Evolutionary conservation across 1,284 basidiomycete genomes (phyloP).

Genomic region (Marasmius oreades): DNA sequence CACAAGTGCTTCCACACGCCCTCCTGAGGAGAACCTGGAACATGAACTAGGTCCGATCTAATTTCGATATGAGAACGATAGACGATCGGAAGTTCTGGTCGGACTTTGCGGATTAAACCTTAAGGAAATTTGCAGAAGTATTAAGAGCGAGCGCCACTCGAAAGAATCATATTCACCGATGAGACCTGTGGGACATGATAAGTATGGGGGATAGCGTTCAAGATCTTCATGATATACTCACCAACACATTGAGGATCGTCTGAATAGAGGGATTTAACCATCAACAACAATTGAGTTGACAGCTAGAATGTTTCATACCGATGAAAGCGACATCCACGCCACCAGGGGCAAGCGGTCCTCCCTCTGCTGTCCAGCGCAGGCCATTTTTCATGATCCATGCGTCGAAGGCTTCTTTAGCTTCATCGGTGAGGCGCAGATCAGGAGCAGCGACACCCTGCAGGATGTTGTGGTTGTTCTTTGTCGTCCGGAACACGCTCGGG

Average conservation of each 20-base stretch:
- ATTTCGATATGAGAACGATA: constrained; percentile 93
- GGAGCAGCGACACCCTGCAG: constrained; percentile 81
- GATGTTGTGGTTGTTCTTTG: constrained; percentile 91
- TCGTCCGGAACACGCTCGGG: constrained; percentile 83
- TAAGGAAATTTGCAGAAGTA: constrained; percentile 74
- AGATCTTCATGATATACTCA: background rate
- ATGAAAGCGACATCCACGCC: constrained; percentile 85
- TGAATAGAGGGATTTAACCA: constrained; percentile 22
- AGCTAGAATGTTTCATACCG: constrained; percentile 38
- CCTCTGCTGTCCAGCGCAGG: constrained; percentile 76
- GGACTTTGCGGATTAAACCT: constrained; percentile 78
- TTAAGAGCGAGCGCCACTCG: no score
- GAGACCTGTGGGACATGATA: background rate
- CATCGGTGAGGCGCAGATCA: constrained; percentile 68
- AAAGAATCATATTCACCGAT: background rate
- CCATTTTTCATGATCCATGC: constrained; percentile 86
- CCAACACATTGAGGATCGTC: constrained; percentile 62
- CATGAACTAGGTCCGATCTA: constrained; percentile 72
- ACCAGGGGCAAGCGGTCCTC: constrained; percentile 72
- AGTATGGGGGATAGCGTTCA: background rate
- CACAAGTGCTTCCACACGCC: constrained; percentile 89
- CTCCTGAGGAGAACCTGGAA: constrained; percentile 74
- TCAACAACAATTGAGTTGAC: constrained; percentile 7
- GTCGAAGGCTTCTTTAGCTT: constrained; percentile 76
- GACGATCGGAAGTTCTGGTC: constrained; percentile 79